Percentiles rank a stretch among this genome's conserved stretches.
Conservation (phyloP, 2,329 filamentous ascomycete genomes). For the Monascus ruber region DNA sequence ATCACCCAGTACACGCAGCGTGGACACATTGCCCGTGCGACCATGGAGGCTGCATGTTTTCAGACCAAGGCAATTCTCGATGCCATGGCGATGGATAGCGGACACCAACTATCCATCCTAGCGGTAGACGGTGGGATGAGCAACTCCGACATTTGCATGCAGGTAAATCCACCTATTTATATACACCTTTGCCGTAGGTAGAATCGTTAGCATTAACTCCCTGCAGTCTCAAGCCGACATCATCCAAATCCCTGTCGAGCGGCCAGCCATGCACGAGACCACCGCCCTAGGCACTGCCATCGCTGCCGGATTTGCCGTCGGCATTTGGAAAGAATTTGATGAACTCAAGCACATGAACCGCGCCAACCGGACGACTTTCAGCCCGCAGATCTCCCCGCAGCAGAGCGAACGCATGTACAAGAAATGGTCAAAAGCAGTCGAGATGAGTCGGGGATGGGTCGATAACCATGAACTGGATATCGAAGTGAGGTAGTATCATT, state of each 20-base stretch:
- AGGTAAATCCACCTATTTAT: conserved; percentile 33
- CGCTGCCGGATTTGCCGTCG: conserved; percentile 73
- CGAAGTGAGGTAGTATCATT: too few species aligned
- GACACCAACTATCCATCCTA: conserved; percentile 60
- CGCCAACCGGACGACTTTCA: conserved; percentile 57
- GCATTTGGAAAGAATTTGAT: conserved; percentile 63
- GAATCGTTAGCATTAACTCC: neutral
- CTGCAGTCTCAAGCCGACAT: conserved; percentile 69
- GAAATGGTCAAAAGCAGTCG: conserved; percentile 64
- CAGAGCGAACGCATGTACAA: conserved; percentile 54
- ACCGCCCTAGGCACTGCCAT: conserved; percentile 82
- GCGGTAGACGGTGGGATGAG: conserved; percentile 85
- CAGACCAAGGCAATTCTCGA: conserved; percentile 86
- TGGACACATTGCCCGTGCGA: conserved; percentile 79
- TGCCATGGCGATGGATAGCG: conserved; percentile 80
- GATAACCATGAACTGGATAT: conserved; percentile 11
- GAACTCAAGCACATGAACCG: conserved; percentile 65
- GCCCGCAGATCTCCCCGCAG: conserved; percentile 50
- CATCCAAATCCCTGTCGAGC: conserved; percentile 69
- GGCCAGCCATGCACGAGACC: conserved; percentile 81
- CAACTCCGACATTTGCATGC: conserved; percentile 82
- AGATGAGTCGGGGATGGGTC: conserved; percentile 66
- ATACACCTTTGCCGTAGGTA: neutral
- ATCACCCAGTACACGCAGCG: conserved; percentile 76
- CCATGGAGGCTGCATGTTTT: conserved; percentile 82